Evolutionary conservation across 352 stramenopile genomes (phyloP).

Genomic region (Globisporangium cederbergense): DNA sequence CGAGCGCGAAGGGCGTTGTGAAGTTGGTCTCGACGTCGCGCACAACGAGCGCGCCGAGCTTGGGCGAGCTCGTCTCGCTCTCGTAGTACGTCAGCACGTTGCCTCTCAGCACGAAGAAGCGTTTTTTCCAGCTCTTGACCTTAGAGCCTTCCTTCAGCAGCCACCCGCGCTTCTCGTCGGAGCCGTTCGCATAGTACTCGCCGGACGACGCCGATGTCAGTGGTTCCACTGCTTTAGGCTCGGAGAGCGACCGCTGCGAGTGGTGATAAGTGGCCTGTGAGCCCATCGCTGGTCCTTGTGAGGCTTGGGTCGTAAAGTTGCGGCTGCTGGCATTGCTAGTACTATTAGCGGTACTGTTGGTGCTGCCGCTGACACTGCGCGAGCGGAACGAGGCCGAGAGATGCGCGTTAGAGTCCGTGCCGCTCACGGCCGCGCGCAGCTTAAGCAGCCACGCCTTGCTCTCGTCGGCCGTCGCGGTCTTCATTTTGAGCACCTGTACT

Average conservation of each 20-base stretch:
- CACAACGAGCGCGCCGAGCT: slow-evolving; percentile 29
- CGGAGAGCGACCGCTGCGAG: slow-evolving; percentile 4
- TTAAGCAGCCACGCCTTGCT: slow-evolving; percentile 41
- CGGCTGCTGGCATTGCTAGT: slow-evolving; percentile 6
- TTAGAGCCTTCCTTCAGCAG: slow-evolving; percentile 32
- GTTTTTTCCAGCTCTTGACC: slow-evolving; percentile 52
- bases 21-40: slow-evolving; percentile 25
- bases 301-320: neutral
- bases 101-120: slow-evolving; percentile 49
- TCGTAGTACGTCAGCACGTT: slow-evolving; percentile 53
- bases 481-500: slow-evolving; percentile 62
- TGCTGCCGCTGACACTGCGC: slow-evolving; percentile 13
- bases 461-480: slow-evolving; percentile 47
- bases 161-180: slow-evolving; percentile 30
- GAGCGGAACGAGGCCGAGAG: slow-evolving; percentile 13
- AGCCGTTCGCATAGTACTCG: too few species aligned
- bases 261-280: neutral
- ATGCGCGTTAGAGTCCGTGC: neutral
- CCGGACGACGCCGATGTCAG: too few species aligned
- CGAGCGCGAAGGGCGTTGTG: slow-evolving; percentile 31
- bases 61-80: slow-evolving; percentile 20
- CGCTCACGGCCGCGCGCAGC: slow-evolving; percentile 40
- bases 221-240: slow-evolving; percentile 3
- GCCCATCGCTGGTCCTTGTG: neutral
- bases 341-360: neutral